Base-by-base conservation (phyloP, 345 rosid species). In the Brassica carinata region DNA sequence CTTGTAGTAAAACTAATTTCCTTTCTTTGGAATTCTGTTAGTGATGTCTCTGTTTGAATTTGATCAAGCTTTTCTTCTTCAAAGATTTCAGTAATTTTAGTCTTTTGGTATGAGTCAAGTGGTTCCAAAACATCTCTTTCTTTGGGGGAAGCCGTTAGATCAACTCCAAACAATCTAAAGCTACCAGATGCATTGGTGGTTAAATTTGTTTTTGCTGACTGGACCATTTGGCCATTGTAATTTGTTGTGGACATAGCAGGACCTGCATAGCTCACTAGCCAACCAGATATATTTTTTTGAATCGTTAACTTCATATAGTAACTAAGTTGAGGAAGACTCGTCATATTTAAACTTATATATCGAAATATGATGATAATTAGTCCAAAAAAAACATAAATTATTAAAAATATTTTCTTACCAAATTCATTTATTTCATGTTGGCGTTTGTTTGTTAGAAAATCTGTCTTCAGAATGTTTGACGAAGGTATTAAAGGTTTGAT, bases 121-220 rank as follows among this genome's bases (percentile, higher is more conserved):
- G 18, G 40, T n/a, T 26, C 18, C 17, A 33, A 7, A 8, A 0
- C 27, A 64, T 74, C 8, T 17, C 75, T 85, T 67, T 69, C 13
- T 27, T 14, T 11, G 1, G n/a, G 14, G 5, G 61, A 40, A 64
- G 51, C 18, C 61, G 23, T 77, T 30, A 89, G 68, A 83, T 85
- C 76, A 68, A 88, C 74, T 80, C 93, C 91, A 82, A 88, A 88
- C 80, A 90, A 77, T 34, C 81, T 81, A 81, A 76, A 87, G 53
- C 83, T 82, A 2, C 23, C 43, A 23, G 85, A 64, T 75, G 63
- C 55, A 74, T 79, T 75, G 0, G 15, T 53, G 1, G 67, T 64
- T 78, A 75, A 79, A 40, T 81, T 77, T 33, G 11, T 26, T 14
- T 64, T 27, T 48, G 29, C 3, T 8, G 59, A 33, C 6, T n/a